Conservation (phyloP, 2,329 filamentous ascomycete genomes). For the Zarea fungicola region DNA sequence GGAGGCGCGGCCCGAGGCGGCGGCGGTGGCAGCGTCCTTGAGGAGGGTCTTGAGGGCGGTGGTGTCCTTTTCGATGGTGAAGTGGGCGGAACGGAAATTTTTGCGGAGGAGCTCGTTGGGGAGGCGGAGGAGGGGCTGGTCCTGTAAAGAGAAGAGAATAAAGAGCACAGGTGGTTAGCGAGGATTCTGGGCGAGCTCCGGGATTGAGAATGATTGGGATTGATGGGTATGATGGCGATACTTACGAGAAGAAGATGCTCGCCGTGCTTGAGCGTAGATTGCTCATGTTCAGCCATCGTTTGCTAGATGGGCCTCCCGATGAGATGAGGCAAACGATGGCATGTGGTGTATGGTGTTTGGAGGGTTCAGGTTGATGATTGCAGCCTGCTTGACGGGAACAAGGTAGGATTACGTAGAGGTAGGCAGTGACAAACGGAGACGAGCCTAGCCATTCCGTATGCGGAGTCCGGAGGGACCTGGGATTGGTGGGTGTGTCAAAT, state of each 20-base stretch:
- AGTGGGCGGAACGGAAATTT: conserved; percentile 85
- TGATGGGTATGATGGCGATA: background rate
- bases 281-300: conserved; percentile 54
- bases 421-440: background rate
- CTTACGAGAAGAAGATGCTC: conserved; percentile 62
- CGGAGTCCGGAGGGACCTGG: background rate
- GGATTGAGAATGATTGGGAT: background rate
- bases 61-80: conserved; percentile 67
- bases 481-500: background rate
- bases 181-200: background rate
- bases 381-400: background rate
- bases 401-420: conserved; percentile 4
- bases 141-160: conserved; percentile 43
- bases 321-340: background rate
- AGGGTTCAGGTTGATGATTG: background rate
- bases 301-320: background rate
- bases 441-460: background rate
- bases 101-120: conserved; percentile 89
- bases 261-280: conserved; percentile 66
- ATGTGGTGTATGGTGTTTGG: no score
- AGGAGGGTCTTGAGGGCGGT: conserved; percentile 56
- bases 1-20: conserved; percentile 56
- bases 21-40: conserved; percentile 60
- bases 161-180: background rate
- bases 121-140: conserved; percentile 89